Percentiles rank a stretch among this genome's conserved stretches.
Conservation (phyloP, 371 early-diverging fungal genomes). For the Rhizomucor miehei region DNA sequence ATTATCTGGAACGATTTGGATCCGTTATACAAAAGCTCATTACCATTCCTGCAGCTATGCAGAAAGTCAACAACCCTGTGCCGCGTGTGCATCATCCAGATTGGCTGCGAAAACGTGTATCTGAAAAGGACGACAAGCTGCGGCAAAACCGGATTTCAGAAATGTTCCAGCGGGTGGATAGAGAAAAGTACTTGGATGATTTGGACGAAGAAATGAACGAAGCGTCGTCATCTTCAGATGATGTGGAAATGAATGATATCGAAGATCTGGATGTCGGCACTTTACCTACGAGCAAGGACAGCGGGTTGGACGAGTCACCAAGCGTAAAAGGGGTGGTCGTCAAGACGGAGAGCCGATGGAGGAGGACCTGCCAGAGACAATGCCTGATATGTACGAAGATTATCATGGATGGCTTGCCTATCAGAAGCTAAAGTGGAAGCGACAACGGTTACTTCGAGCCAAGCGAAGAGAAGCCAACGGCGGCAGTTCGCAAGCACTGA, state of each 20-base stretch:
- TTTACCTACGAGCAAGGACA: constrained; percentile 11
- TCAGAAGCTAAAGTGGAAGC: constrained; percentile 74
- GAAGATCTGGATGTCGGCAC: constrained; percentile 55
- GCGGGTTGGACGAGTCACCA: constrained; percentile 30
- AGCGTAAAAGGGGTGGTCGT: constrained; percentile 16
- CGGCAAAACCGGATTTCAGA: constrained; percentile 88
- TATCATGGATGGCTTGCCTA: constrained; percentile 65
- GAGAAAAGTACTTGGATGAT: constrained; percentile 14
- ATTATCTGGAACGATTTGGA: constrained; percentile 97
- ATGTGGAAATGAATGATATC: constrained; percentile 50
- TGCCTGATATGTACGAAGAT: constrained; percentile 56
- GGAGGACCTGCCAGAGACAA: constrained; percentile 37
- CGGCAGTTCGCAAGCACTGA: constrained; percentile 13
- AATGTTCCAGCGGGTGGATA: constrained; percentile 57
- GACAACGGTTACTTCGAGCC: constrained; percentile 50
- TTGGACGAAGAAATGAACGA: neutral
- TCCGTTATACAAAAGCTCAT: constrained; percentile 97
- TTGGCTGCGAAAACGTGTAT: constrained; percentile 87
- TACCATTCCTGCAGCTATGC: constrained; percentile 99
- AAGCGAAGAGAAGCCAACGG: constrained; percentile 31
- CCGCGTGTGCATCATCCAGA: constrained; percentile 92
- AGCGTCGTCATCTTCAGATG: constrained; percentile 12
- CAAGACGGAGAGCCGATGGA: constrained; percentile 23
- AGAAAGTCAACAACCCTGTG: constrained; percentile 92
- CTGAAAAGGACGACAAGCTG: constrained; percentile 67